phyloP scores from a whole-genome alignment of 73 alveolate genomes.

The Uronychia binucleata region DNA sequence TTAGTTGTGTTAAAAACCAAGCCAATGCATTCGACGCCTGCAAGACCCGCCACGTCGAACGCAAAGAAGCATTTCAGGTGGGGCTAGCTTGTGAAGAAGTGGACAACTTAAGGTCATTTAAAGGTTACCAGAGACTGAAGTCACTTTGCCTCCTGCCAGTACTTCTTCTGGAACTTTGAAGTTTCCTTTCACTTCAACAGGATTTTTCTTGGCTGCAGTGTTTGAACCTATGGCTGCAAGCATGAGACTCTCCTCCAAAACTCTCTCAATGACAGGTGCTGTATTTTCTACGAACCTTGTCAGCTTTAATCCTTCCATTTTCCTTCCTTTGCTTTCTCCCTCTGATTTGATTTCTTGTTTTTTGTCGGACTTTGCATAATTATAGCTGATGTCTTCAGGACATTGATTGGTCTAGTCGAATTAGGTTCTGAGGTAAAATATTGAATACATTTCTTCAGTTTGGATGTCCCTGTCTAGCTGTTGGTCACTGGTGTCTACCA shows the following conservation, averaged over 20 bases:
- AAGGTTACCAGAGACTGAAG: constrained; percentile 10
- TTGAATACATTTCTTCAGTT: constrained; percentile 52
- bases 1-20: constrained; percentile 7
- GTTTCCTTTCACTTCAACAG: constrained; percentile 50
- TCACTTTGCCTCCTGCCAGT: constrained; percentile 9
- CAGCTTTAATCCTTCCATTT: constrained; percentile 25
- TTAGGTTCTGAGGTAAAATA: neutral
- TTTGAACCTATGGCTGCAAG: constrained; percentile 29
- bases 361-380: constrained; percentile 8
- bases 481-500: constrained; percentile 43
- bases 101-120: constrained; percentile 23
- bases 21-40: constrained; percentile 7
- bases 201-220: constrained; percentile 54
- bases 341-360: constrained; percentile 28
- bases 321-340: neutral
- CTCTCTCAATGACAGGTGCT: constrained; percentile 59
- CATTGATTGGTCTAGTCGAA: constrained; percentile 9
- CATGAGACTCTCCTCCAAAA: constrained; percentile 49
- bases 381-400: constrained; percentile 52
- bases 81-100: constrained; percentile 53
- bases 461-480: constrained; percentile 40
- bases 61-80: constrained; percentile 56
- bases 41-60: constrained; percentile 7
- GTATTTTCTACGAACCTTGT: constrained; percentile 46
- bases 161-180: constrained; percentile 49